phyloP scores from a whole-genome alignment of 2,329 filamentous ascomycete genomes.

The Venturiaceae sp. region DNA sequence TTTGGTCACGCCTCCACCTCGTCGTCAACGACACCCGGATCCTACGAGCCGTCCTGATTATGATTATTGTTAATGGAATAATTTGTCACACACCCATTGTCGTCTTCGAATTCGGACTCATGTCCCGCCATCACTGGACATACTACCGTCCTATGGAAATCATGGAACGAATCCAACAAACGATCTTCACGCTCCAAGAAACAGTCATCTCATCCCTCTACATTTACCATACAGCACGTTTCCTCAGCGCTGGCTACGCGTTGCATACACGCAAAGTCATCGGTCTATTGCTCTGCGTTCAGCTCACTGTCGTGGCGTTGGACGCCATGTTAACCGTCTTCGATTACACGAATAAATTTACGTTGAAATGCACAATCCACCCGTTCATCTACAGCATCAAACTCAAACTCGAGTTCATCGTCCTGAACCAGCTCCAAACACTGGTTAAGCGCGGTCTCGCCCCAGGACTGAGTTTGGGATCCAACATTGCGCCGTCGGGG shows the following conservation, averaged over 20 bases:
- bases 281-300: not conserved
- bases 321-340: conserved; percentile 4
- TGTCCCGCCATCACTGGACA: not conserved
- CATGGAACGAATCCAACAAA: conserved; percentile 4
- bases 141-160: not conserved
- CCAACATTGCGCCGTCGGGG: not conserved
- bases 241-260: conserved; percentile 1
- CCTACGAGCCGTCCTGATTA: not conserved
- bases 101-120: conserved; percentile 7
- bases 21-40: not conserved
- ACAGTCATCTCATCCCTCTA: conserved; percentile 3
- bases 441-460: conserved; percentile 2
- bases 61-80: conserved; percentile 4
- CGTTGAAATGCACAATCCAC: conserved; percentile 5
- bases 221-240: conserved; percentile 3
- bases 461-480: not conserved
- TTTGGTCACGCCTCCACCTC: conserved; percentile 8
- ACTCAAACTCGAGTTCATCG: conserved; percentile 8
- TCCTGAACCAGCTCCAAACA: conserved; percentile 5
- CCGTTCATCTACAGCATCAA: conserved; percentile 8
- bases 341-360: conserved; percentile 3
- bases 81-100: conserved; percentile 5
- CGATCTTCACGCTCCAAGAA: conserved; percentile 7
- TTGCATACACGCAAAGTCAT: conserved; percentile 1
- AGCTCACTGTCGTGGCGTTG: conserved; percentile 1